These are phyloP conservation scores for Poa annua DNA, from an alignment of 176 grass and related monocot species.

Conservation along the genomic window DNA sequence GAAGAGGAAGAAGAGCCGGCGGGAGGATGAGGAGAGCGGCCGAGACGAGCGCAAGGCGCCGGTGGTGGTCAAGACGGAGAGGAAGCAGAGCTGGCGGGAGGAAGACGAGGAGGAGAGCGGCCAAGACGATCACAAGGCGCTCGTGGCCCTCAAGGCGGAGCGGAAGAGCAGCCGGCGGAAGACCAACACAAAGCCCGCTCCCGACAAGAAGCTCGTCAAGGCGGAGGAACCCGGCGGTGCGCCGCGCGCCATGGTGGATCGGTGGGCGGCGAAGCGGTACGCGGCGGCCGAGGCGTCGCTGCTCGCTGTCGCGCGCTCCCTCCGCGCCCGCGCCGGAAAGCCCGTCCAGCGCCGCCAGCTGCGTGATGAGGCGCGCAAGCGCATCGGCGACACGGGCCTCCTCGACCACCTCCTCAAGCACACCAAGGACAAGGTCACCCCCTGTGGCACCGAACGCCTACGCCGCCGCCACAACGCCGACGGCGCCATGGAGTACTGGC, in stretches of 20 bases:
- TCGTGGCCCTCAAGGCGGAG: neutral
- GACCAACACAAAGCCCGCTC: neutral
- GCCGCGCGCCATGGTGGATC: slow-evolving; percentile 41
- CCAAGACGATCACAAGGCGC: slow-evolving; percentile 3
- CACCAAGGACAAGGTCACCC: slow-evolving; percentile 50
- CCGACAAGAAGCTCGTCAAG: neutral
- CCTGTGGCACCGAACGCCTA: slow-evolving; percentile 51
- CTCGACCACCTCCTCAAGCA: slow-evolving; percentile 84
- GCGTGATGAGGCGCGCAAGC: slow-evolving; percentile 49
- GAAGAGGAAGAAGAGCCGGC: neutral
- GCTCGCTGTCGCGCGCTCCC: slow-evolving; percentile 44
- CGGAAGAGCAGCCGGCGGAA: neutral
- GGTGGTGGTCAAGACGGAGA: neutral
- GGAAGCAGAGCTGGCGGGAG: neutral
- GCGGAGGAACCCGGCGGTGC: neutral
- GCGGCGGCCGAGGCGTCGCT: slow-evolving; percentile 52
- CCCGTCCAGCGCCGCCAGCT: slow-evolving; percentile 50
- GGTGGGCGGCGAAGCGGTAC: slow-evolving; percentile 61
- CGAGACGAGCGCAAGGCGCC: neutral
- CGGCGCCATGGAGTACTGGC: slow-evolving; percentile 74
- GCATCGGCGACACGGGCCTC: slow-evolving; percentile 76
- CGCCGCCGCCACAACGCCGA: slow-evolving; percentile 59
- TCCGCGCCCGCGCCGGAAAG: slow-evolving; percentile 32
- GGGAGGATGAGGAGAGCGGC: neutral
- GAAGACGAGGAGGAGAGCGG: neutral